Conservation (phyloP, 202 grass and related monocot genomes). For the Tripidium arundinaceum region DNA sequence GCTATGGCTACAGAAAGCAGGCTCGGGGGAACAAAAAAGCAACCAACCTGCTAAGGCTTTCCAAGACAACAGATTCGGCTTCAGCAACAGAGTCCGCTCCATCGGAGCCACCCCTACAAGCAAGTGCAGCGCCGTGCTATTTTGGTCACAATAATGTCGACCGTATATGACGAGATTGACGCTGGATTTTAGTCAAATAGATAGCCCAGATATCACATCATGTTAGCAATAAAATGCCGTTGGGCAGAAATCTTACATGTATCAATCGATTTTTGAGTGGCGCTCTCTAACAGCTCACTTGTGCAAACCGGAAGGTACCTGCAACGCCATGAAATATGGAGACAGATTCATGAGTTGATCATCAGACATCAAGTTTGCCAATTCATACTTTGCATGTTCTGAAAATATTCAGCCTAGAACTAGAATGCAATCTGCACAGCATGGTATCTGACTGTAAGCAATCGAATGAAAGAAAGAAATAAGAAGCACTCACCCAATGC, state of each 20-base stretch:
- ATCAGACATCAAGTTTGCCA: neutral
- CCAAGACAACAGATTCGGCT: slow-evolving; percentile 67
- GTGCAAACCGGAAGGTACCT: slow-evolving; percentile 83
- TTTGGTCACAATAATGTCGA: slow-evolving; percentile 15
- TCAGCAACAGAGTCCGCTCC: slow-evolving; percentile 74
- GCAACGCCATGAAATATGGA: slow-evolving; percentile 15
- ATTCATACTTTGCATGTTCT: neutral
- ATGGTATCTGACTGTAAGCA: neutral
- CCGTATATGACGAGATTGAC: neutral
- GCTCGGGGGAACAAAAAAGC: neutral
- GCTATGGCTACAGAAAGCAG: neutral
- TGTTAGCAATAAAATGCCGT: neutral
- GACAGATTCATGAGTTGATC: neutral
- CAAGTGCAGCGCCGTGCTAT: slow-evolving; percentile 37
- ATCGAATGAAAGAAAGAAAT: neutral
- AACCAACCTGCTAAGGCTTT: slow-evolving; percentile 93
- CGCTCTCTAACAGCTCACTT: slow-evolving; percentile 82
- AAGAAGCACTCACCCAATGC: slow-evolving; percentile 58
- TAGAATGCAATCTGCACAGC: neutral
- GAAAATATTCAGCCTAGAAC: neutral
- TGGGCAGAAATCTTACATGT: slow-evolving; percentile 49
- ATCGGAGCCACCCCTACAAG: slow-evolving; percentile 74
- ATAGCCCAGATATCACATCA: neutral
- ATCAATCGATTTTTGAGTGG: slow-evolving; percentile 65
- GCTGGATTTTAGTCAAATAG: neutral